Evolutionary conservation across 805 yeast genomes (phyloP).

Genomic region (Torulaspora delbrueckii): DNA sequence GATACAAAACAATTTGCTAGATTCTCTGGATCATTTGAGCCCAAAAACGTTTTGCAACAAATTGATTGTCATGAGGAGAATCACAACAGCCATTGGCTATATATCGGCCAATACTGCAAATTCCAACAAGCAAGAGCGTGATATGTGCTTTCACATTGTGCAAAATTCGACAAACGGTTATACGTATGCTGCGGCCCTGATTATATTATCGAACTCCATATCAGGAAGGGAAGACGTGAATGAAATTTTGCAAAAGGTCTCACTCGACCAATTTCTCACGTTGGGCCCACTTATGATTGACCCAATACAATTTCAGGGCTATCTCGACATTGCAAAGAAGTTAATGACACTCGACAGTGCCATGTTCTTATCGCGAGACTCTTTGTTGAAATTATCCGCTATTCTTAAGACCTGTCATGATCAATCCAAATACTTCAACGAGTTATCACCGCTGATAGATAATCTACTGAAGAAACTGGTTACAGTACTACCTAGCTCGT

Average conservation of each 20-base stretch:
- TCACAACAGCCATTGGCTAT: slow-evolving; percentile 24
- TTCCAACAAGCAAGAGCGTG: slow-evolving; percentile 22
- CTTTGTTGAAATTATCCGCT: slow-evolving; percentile 10
- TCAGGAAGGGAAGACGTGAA: slow-evolving; percentile 21
- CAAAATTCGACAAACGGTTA: slow-evolving; percentile 18
- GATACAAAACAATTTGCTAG: slow-evolving; percentile 20
- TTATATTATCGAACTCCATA: slow-evolving; percentile 29
- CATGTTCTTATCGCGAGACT: slow-evolving; percentile 18
- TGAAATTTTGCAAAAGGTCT: slow-evolving; percentile 12
- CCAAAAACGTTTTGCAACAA: slow-evolving; percentile 25
- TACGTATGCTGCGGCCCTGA: slow-evolving; percentile 23
- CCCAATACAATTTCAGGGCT: slow-evolving; percentile 34
- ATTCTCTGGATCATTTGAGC: slow-evolving; percentile 15
- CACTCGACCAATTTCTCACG: slow-evolving; percentile 15
- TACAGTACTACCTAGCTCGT: slow-evolving; percentile 27
- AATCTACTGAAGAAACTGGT: slow-evolving; percentile 26
- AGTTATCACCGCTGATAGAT: slow-evolving; percentile 22
- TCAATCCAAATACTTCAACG: slow-evolving; percentile 27
- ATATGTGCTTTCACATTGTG: slow-evolving; percentile 15
- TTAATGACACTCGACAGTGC: slow-evolving; percentile 22
- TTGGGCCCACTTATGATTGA: slow-evolving; percentile 20
- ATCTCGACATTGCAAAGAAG: slow-evolving; percentile 29
- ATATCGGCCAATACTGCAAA: slow-evolving; percentile 26
- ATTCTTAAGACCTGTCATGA: slow-evolving; percentile 23
- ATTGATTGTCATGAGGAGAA: slow-evolving; percentile 32